phyloP scores from a whole-genome alignment of 169 alveolate species.

The Plasmodium coatneyi region DNA sequence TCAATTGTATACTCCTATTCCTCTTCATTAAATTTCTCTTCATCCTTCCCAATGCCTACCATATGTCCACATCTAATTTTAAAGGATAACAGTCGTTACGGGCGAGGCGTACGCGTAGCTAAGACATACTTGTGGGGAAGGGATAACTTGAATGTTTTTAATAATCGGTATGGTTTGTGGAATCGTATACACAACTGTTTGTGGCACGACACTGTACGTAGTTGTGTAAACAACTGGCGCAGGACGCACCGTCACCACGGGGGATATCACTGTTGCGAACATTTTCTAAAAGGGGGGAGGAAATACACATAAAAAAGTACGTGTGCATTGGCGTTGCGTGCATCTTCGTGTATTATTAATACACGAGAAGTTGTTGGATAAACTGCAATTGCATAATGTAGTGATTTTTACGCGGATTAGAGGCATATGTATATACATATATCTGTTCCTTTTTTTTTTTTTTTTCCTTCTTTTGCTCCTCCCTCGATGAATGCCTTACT shows the following conservation, averaged over 20 bases:
- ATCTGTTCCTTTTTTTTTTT: background rate
- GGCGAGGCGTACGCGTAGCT: constrained; percentile 47
- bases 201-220: constrained; percentile 69
- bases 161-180: constrained; percentile 40
- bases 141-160: constrained; percentile 63
- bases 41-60: background rate
- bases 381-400: background rate
- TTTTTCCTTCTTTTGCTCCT: background rate
- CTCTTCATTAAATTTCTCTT: background rate
- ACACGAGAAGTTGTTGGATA: background rate
- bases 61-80: background rate
- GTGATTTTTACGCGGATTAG: background rate
- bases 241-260: constrained; percentile 41
- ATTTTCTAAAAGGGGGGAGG: constrained; percentile 25
- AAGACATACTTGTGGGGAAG: constrained; percentile 56
- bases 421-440: background rate
- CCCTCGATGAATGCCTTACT: background rate
- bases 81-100: constrained; percentile 36
- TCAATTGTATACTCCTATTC: background rate
- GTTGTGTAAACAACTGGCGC: constrained; percentile 74
- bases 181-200: constrained; percentile 65
- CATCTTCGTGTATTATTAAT: background rate
- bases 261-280: constrained; percentile 56
- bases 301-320: background rate
- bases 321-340: background rate